Evolutionary conservation across 257 asterid genomes (phyloP).

Genomic region (Primulina huaijiensis): DNA sequence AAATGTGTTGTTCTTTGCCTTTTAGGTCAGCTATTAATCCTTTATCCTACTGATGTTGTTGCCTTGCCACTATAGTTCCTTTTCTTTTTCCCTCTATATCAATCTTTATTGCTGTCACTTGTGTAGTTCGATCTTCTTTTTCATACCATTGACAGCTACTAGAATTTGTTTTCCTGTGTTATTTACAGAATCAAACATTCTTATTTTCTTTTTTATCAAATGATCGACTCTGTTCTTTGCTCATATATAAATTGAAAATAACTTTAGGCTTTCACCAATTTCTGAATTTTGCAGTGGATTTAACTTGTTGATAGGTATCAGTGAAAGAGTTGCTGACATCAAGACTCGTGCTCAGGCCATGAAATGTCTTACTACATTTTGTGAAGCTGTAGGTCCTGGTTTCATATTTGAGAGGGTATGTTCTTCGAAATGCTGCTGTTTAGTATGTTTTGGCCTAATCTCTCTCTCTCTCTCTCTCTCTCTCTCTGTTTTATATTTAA

Average conservation of each 20-base stretch:
- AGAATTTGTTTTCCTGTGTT: conserved; percentile 10
- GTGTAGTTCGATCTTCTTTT: conserved; percentile 13
- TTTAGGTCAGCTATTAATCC: conserved; percentile 43
- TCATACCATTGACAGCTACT: conserved; percentile 5
- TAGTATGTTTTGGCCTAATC: background rate
- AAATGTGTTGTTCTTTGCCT: conserved; percentile 91
- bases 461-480: too few species aligned
- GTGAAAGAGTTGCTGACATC: conserved; percentile 98
- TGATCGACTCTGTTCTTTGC: background rate
- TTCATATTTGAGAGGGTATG: conserved; percentile 92
- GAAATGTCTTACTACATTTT: conserved; percentile 90
- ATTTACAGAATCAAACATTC: background rate
- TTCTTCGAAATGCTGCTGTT: background rate
- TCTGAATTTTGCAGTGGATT: conserved; percentile 20
- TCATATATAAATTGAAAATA: conserved; percentile 14
- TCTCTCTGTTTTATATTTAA: too few species aligned
- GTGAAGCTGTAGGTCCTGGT: conserved; percentile 98
- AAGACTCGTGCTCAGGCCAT: conserved; percentile 91
- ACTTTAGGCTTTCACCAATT: conserved; percentile 20
- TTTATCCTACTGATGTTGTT: conserved; percentile 2
- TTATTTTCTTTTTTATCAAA: conserved; percentile 6
- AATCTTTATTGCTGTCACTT: background rate
- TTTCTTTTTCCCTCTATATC: background rate
- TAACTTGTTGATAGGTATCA: conserved; percentile 53
- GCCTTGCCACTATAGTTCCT: background rate